Conservation (phyloP, 805 yeast species). For the Candida methanosorbosa region DNA sequence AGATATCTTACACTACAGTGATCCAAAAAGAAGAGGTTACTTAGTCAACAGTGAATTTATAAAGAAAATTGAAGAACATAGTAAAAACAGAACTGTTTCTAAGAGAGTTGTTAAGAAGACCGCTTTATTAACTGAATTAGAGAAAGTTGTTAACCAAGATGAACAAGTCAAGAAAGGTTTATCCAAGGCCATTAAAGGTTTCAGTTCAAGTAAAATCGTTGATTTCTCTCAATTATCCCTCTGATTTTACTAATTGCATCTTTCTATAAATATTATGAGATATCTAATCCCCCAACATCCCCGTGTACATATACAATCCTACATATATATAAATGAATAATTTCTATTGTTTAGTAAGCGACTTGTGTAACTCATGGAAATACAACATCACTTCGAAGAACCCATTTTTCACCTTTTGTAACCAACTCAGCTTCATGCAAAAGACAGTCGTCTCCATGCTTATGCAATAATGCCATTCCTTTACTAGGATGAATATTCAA, state of each 20-base stretch:
- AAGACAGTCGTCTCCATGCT: conserved; percentile 59
- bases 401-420: conserved; percentile 49
- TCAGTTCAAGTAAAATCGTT: conserved; percentile 14
- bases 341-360: too few species aligned
- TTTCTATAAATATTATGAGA: too few species aligned
- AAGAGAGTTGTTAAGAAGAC: conserved; percentile 7
- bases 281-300: too few species aligned
- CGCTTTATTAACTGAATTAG: conserved; percentile 14
- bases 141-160: conserved; percentile 3
- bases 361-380: too few species aligned
- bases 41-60: conserved; percentile 32
- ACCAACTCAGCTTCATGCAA: conserved; percentile 51
- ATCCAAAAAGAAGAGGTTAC: conserved; percentile 69
- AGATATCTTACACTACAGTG: conserved; percentile 71
- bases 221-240: too few species aligned
- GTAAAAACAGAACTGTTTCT: conserved; percentile 5
- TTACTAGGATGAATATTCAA: conserved; percentile 34
- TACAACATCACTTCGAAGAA: conserved; percentile 49
- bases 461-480: conserved; percentile 54
- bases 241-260: too few species aligned
- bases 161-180: conserved; percentile 1
- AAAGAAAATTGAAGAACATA: conserved; percentile 17
- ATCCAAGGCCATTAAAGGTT: conserved; percentile 10
- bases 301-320: too few species aligned
- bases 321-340: too few species aligned